Percentiles rank a stretch among this genome's conserved stretches.
Conservation (phyloP, 192 early-diverging fungal genomes). For the Coemansia sp. region DNA sequence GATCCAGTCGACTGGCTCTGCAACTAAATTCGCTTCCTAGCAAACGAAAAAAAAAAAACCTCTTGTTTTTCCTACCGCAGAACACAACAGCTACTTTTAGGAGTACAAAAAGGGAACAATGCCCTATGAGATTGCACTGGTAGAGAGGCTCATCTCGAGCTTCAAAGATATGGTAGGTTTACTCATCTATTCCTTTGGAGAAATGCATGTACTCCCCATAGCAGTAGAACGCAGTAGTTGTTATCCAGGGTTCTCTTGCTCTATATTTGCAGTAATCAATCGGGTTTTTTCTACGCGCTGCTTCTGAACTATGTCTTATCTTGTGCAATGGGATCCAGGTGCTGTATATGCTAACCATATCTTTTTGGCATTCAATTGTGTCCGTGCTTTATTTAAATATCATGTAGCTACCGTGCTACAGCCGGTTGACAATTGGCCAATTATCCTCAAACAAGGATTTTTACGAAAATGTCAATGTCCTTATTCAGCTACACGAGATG, state of each 20-base stretch:
- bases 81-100: conserved; percentile 2
- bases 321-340: neutral
- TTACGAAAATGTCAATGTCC: conserved; percentile 70
- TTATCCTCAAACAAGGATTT: conserved; percentile 77
- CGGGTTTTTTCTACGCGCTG: neutral
- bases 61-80: neutral
- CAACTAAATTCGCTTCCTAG: neutral
- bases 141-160: conserved; percentile 47
- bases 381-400: neutral
- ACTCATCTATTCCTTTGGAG: neutral
- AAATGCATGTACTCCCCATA: neutral
- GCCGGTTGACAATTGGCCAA: conserved; percentile 60
- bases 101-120: conserved; percentile 17
- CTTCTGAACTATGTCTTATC: neutral
- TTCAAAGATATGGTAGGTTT: conserved; percentile 51
- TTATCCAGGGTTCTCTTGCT: neutral
- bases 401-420: conserved; percentile 72
- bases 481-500: conserved; percentile 77
- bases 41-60: neutral
- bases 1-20: neutral
- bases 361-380: neutral
- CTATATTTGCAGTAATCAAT: neutral
- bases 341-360: neutral
- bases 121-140: conserved; percentile 53
- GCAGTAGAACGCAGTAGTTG: conserved; percentile 2